Percentiles rank a stretch among this genome's conserved stretches.
phyloP scores from a whole-genome alignment of 2,329 filamentous ascomycete species.

The Verticillium klebahnii region DNA sequence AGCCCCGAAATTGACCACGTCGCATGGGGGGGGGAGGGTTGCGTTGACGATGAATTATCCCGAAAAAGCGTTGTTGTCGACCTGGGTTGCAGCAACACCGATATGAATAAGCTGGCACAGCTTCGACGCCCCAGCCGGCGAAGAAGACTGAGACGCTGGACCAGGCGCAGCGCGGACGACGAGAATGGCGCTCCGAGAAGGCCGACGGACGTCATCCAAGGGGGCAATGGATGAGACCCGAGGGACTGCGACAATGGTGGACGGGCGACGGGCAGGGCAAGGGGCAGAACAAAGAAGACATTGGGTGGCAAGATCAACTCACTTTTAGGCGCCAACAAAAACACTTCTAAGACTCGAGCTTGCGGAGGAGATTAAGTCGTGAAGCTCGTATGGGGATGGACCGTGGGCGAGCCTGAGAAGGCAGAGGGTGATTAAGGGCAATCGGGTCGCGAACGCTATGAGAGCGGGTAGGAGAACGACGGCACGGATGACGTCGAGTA shows the following conservation, averaged over 20 bases:
- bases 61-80: not conserved
- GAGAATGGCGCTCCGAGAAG: not conserved
- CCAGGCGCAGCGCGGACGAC: not conserved
- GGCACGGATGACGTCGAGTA: not conserved
- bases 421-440: conserved; percentile 7
- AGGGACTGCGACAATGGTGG: conserved; percentile 4
- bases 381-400: conserved; percentile 15
- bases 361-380: conserved; percentile 23
- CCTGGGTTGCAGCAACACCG: not conserved
- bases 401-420: conserved; percentile 1
- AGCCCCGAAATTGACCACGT: conserved; percentile 7
- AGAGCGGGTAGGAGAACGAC: not conserved
- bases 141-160: not conserved
- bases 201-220: not conserved
- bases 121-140: not conserved
- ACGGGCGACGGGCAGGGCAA: not conserved
- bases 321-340: conserved; percentile 51
- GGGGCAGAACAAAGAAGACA: not conserved
- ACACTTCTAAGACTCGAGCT: conserved; percentile 15
- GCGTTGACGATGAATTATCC: not conserved
- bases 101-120: not conserved
- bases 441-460: not conserved
- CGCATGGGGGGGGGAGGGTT: conserved; percentile 11
- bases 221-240: not conserved
- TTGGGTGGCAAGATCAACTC: conserved; percentile 25